Conservation (phyloP, 1,284 basidiomycete species). For the Apiotrichum domesticum region DNA sequence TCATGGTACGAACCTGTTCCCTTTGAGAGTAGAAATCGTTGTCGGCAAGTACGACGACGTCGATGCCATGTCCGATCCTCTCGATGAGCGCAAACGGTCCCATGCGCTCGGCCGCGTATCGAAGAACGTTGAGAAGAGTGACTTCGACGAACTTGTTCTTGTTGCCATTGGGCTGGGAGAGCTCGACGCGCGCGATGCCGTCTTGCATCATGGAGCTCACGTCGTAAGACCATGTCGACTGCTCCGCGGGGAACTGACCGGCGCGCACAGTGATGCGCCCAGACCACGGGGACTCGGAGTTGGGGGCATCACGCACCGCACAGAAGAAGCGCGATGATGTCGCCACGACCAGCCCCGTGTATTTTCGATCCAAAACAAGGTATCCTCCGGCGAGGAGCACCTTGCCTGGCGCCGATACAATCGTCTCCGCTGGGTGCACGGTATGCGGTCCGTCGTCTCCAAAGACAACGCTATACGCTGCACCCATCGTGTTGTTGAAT, state of each 20-base stretch:
- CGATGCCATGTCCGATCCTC: conserved; percentile 45
- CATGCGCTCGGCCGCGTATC: conserved; percentile 58
- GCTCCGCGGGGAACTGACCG: conserved; percentile 78
- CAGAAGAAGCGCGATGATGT: conserved; percentile 94
- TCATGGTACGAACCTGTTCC: conserved; percentile 57
- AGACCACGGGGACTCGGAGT: neutral
- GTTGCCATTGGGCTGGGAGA: neutral
- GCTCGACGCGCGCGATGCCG: conserved; percentile 6
- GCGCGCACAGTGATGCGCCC: conserved; percentile 65
- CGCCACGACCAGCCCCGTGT: conserved; percentile 78
- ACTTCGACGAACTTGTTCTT: conserved; percentile 89
- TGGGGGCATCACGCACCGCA: conserved; percentile 26
- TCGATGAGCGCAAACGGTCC: conserved; percentile 50
- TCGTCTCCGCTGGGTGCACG: conserved; percentile 33
- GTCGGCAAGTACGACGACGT: conserved; percentile 79
- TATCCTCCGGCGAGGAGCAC: conserved; percentile 91
- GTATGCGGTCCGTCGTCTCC: neutral
- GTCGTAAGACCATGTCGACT: conserved; percentile 62
- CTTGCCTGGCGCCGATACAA: conserved; percentile 90
- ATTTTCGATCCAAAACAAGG: conserved; percentile 78
- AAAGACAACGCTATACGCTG: conserved; percentile 1
- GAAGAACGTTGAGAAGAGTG: conserved; percentile 69
- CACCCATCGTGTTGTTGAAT: neutral
- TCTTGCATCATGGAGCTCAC: conserved; percentile 34
- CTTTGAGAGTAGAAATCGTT: conserved; percentile 98